phyloP scores from a whole-genome alignment of 2,329 filamentous ascomycete genomes.

The Plectosphaerella plurivora region DNA sequence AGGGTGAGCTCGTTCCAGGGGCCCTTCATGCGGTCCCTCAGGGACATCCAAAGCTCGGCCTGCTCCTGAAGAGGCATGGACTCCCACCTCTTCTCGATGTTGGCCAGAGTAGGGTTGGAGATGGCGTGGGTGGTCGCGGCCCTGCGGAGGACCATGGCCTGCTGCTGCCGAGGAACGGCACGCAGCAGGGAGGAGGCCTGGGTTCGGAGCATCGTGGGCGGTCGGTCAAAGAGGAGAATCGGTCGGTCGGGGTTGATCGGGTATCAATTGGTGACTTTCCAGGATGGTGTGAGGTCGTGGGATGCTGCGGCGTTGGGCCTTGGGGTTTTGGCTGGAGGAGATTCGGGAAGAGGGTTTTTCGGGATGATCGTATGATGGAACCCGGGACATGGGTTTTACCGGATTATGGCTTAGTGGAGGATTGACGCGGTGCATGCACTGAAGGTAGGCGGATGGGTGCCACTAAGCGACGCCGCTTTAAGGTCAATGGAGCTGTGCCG shows the following conservation, averaged over 20 bases:
- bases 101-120: conserved; percentile 93
- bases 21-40: conserved; percentile 97
- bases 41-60: conserved; percentile 97
- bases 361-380: conserved; percentile 12
- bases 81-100: conserved; percentile 99
- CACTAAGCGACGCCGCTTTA: too few species aligned
- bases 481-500: neutral
- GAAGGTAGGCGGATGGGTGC: too few species aligned
- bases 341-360: conserved; percentile 14
- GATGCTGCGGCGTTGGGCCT: conserved; percentile 1
- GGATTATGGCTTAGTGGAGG: too few species aligned
- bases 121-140: conserved; percentile 80
- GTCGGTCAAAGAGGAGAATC: conserved; percentile 7
- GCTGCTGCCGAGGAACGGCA: conserved; percentile 28
- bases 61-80: conserved; percentile 97
- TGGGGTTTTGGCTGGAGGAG: conserved; percentile 4
- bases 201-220: conserved; percentile 49
- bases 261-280: conserved; percentile 25
- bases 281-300: conserved; percentile 1
- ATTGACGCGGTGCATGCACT: too few species aligned
- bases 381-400: neutral
- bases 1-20: conserved; percentile 94
- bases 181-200: conserved; percentile 49
- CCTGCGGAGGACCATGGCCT: conserved; percentile 41
- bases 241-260: conserved; percentile 11